A percentile compares a stretch with the other conserved stretches of the same genome.
These are phyloP conservation scores for Apiotrichum porosum DNA, from an alignment of 1,284 basidiomycete species.

Conservation along the genomic window DNA sequence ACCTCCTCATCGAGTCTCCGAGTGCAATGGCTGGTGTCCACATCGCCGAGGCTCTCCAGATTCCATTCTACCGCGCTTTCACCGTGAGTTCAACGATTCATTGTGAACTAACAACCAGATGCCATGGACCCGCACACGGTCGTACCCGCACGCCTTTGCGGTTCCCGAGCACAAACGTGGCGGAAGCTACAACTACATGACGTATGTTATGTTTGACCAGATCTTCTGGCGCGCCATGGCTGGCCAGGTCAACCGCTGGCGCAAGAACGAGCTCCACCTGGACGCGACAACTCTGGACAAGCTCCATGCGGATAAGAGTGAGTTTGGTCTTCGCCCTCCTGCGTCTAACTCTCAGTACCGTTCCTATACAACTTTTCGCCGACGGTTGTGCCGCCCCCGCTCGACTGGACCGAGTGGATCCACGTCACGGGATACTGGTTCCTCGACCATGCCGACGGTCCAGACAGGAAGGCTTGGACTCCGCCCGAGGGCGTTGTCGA, in stretches of 20 bases:
- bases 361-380: constrained; percentile 65
- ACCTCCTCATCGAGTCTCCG: constrained; percentile 89
- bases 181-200: constrained; percentile 47
- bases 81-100: constrained; percentile 60
- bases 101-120: constrained; percentile 47
- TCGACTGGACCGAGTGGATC: constrained; percentile 99
- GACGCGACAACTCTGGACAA: constrained; percentile 59
- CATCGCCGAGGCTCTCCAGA: constrained; percentile 85
- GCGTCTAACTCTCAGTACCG: constrained; percentile 54
- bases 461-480: constrained; percentile 70
- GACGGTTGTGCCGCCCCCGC: constrained; percentile 68
- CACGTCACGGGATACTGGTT: constrained; percentile 97
- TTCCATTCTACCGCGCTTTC: constrained; percentile 90
- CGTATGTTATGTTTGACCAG: constrained; percentile 60
- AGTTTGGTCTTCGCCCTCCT: constrained; percentile 39
- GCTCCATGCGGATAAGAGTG: constrained; percentile 75
- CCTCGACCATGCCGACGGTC: constrained; percentile 79
- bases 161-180: constrained; percentile 53
- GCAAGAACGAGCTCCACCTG: constrained; percentile 57
- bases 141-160: constrained; percentile 63
- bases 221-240: constrained; percentile 71
- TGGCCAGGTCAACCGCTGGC: constrained; percentile 69
- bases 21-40: constrained; percentile 99
- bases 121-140: constrained; percentile 62
- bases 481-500: constrained; percentile 71